A percentile compares a stretch with the other conserved stretches of the same genome.
These are phyloP conservation scores for Diaporthe capsici DNA, from an alignment of 2,329 filamentous ascomycete genomes.

Conservation along the genomic window DNA sequence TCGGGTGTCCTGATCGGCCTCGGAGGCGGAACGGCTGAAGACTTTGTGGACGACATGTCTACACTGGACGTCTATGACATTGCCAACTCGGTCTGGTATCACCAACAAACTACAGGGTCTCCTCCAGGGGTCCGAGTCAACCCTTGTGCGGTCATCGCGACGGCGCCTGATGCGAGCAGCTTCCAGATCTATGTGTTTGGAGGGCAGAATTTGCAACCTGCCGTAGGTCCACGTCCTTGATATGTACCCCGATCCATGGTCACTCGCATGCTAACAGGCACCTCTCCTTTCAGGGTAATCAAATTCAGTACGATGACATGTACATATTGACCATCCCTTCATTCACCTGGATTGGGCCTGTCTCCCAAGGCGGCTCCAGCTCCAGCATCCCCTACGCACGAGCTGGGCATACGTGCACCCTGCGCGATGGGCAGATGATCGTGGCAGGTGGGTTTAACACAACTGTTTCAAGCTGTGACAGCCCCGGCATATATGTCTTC, in stretches of 20 bases:
- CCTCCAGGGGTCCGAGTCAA: slow-evolving; percentile 78
- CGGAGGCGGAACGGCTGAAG: slow-evolving; percentile 75
- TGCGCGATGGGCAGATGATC: slow-evolving; percentile 80
- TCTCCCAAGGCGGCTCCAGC: slow-evolving; percentile 60
- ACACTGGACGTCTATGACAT: slow-evolving; percentile 83
- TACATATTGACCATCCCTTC: slow-evolving; percentile 81
- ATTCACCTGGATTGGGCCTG: slow-evolving; percentile 81
- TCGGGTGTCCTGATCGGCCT: slow-evolving; percentile 80
- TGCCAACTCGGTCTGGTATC: slow-evolving; percentile 79
- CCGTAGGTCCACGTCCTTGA: slow-evolving; percentile 52
- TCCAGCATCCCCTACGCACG: slow-evolving; percentile 69
- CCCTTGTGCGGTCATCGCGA: slow-evolving; percentile 78
- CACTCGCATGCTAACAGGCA: slow-evolving; percentile 23
- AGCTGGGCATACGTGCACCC: slow-evolving; percentile 77
- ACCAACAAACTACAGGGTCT: slow-evolving; percentile 76
- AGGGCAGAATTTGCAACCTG: slow-evolving; percentile 79
- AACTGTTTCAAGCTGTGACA: slow-evolving; percentile 73
- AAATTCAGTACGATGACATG: slow-evolving; percentile 77
- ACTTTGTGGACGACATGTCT: slow-evolving; percentile 70
- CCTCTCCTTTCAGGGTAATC: slow-evolving; percentile 53
- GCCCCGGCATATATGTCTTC: slow-evolving; percentile 80
- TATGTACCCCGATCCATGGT: neutral
- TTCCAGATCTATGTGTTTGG: slow-evolving; percentile 86
- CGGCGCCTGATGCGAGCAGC: slow-evolving; percentile 78
- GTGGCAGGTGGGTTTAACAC: slow-evolving; percentile 79